Conservation (phyloP, 2,329 filamentous ascomycete genomes). For the Fusarium sp. region DNA sequence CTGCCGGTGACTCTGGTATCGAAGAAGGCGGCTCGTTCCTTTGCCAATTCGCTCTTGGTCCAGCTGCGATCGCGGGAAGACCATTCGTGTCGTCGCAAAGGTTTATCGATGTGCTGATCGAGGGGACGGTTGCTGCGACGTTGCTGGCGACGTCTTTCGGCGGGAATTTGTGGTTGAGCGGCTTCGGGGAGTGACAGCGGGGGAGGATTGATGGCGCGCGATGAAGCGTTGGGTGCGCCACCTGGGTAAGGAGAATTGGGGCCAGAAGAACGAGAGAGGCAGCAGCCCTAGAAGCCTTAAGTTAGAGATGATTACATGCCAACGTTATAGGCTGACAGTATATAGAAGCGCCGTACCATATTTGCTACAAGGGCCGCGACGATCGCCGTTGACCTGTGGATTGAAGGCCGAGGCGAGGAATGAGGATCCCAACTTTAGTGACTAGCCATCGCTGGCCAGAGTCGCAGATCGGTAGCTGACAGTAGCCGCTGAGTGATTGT, state of each 20-base stretch:
- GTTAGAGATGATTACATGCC: conserved; percentile 29
- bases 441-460: conserved; percentile 37
- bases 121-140: conserved; percentile 55
- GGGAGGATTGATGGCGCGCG: conserved; percentile 64
- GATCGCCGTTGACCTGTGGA: conserved; percentile 24
- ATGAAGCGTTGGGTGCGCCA: conserved; percentile 60
- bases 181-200: conserved; percentile 48
- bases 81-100: conserved; percentile 75
- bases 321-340: not conserved
- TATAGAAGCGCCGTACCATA: conserved; percentile 31
- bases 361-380: conserved; percentile 17
- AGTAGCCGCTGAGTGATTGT: not conserved
- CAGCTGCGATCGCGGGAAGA: conserved; percentile 70
- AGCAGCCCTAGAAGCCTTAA: conserved; percentile 60
- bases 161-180: conserved; percentile 37
- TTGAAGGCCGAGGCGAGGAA: conserved; percentile 25
- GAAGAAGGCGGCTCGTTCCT: conserved; percentile 86
- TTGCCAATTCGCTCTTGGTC: conserved; percentile 75
- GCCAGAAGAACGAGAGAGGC: conserved; percentile 63
- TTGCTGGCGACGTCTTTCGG: conserved; percentile 49
- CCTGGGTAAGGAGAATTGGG: conserved; percentile 66
- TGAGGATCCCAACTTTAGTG: conserved; percentile 33
- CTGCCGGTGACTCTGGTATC: conserved; percentile 86
- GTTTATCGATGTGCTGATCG: conserved; percentile 75
- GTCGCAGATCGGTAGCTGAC: conserved; percentile 12